phyloP scores from a whole-genome alignment of 2,329 filamentous ascomycete genomes.

The Colletotrichum sp. region DNA sequence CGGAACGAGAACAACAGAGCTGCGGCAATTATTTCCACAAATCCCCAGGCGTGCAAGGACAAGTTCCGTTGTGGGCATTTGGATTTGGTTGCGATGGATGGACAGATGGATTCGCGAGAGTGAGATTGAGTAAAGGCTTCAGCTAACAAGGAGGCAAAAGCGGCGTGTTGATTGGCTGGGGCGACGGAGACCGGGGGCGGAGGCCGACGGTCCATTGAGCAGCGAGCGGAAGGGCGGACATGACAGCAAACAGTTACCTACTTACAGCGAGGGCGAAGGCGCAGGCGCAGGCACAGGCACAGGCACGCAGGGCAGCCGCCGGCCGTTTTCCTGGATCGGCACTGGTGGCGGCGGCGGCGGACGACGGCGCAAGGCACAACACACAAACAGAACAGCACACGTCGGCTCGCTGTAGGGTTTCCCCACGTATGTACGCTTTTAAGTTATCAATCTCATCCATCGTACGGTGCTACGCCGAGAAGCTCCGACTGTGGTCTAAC shows the following conservation, averaged over 20 bases:
- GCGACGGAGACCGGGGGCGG: background rate
- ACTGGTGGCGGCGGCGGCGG: background rate
- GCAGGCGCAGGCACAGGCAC: background rate
- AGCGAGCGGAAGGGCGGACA: background rate
- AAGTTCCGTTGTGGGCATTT: conserved; percentile 18
- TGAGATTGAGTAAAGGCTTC: conserved; percentile 17
- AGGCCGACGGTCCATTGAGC: background rate
- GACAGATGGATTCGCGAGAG: background rate
- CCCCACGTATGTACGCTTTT: background rate
- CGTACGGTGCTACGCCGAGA: conserved; percentile 5
- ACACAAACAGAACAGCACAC: background rate
- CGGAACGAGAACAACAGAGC: background rate
- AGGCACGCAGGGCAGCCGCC: background rate
- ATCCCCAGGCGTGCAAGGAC: background rate
- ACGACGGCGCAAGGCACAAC: background rate
- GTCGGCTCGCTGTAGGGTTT: background rate
- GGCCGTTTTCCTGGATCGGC: conserved; percentile 5
- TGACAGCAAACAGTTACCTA: background rate
- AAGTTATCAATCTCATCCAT: background rate
- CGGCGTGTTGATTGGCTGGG: background rate
- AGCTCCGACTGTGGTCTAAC: background rate
- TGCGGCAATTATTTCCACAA: conserved; percentile 13
- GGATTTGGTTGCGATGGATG: background rate
- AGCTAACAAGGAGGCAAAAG: background rate
- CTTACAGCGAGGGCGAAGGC: background rate